Conservation (phyloP, 306 rosid genomes). For the Lathyrus tuberosus region DNA sequence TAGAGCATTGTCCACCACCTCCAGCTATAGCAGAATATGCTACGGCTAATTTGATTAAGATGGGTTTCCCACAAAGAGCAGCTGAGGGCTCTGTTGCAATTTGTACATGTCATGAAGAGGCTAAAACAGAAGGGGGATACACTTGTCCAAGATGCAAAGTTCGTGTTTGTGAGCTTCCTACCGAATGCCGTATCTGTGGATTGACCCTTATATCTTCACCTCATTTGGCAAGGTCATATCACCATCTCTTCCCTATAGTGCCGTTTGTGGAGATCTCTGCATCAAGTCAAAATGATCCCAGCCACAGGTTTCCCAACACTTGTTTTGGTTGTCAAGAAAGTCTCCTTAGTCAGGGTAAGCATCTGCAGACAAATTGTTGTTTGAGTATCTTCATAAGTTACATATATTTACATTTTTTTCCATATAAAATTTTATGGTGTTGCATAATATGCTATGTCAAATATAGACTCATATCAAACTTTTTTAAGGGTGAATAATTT, state of each 20-base stretch:
- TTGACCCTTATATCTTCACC: slow-evolving; percentile 96
- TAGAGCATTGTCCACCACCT: slow-evolving; percentile 98
- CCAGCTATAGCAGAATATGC: slow-evolving; percentile 98
- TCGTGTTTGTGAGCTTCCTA: slow-evolving; percentile 95
- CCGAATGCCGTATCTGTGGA: slow-evolving; percentile 91
- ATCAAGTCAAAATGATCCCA: slow-evolving; percentile 52
- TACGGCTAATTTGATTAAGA: slow-evolving; percentile 83
- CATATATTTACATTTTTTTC: slow-evolving; percentile 19
- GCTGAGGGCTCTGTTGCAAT: slow-evolving; percentile 91
- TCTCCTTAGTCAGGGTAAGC: slow-evolving; percentile 68
- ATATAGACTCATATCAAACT: slow-evolving; percentile 14
- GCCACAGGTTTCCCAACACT: slow-evolving; percentile 47
- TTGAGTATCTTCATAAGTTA: slow-evolving; percentile 12
- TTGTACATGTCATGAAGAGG: slow-evolving; percentile 91
- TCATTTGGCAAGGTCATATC: slow-evolving; percentile 97
- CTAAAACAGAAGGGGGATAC: slow-evolving; percentile 88
- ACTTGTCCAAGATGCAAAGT: slow-evolving; percentile 96
- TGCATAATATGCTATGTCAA: slow-evolving; percentile 19
- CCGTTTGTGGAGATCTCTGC: slow-evolving; percentile 84
- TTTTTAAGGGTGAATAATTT: slow-evolving; percentile 25
- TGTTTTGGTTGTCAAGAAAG: slow-evolving; percentile 95
- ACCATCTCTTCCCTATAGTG: slow-evolving; percentile 90
- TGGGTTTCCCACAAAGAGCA: slow-evolving; percentile 99
- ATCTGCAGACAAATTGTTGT: slow-evolving; percentile 22
- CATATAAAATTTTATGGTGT: slow-evolving; percentile 18